Evolutionary conservation across 352 stramenopile genomes (phyloP), one percentile per base, ranked within the genome.

Genomic region (Globisporangium ultimum): DNA sequence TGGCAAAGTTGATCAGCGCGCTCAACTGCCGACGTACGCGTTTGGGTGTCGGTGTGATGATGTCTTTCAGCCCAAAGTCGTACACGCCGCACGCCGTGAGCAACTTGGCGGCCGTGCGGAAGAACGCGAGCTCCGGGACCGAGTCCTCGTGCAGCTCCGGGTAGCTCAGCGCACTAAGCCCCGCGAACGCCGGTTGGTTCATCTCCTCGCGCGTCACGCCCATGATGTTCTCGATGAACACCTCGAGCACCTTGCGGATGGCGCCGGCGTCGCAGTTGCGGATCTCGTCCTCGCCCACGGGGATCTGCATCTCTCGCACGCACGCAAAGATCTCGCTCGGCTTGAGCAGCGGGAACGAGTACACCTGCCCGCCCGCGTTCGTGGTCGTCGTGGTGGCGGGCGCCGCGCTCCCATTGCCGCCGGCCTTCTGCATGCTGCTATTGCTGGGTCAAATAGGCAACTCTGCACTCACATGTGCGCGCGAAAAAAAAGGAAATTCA

Each of bases 1-100:
- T 98, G 54, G 91, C 80, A 72, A 99, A 98, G 80, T 99, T 99
- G 63, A 99, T 98, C 45, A 98, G 85, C 21, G 94, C 97, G 59
- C 91, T 98, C 36, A 99, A 78, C 64, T 98, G 93, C 0, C 85
- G 72, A 13, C 89, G 80, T 46, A 99, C 82, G 58, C 96, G 84
- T 63, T 97, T 98, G 32, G 76, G 64, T 20, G 74, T 92, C 10
- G 97, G 96, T 47, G 77, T 62, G 3, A 92, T 68, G 41, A 99
- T 62, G 64, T 99, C 97, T 21, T 88, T 87, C 46, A 97, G 84
- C 5, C 80, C 82, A 78, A 99, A 99, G 66, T 99, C 95, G 64
- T 91, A 65, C 21, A 98, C 84, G 28, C 95, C 96, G 54, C 91
- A 98, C 38, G 88, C 88, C 7, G 68, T 66, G 68, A 99, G 91